phyloP scores from a whole-genome alignment of 192 early-diverging fungal genomes.

The Backusella macrospora region DNA sequence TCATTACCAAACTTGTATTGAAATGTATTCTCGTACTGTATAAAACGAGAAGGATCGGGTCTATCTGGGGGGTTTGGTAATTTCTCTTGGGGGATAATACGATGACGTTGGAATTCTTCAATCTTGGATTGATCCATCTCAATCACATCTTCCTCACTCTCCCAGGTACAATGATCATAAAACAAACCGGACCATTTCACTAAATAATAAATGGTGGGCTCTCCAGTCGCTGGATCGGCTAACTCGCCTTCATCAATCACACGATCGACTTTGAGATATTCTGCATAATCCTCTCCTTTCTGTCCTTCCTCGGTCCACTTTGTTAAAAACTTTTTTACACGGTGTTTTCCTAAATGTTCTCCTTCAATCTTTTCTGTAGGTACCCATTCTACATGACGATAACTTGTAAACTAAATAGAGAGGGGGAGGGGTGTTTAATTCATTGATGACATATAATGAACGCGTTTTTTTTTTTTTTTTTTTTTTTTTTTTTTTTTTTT shows the following conservation, averaged over 20 bases:
- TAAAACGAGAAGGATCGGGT: slow-evolving; percentile 50
- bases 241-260: slow-evolving; percentile 84
- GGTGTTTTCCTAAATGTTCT: slow-evolving; percentile 65
- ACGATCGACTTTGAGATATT: slow-evolving; percentile 74
- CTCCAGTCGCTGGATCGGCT: slow-evolving; percentile 49
- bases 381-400: slow-evolving; percentile 75
- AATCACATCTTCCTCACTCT: slow-evolving; percentile 50
- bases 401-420: slow-evolving; percentile 57
- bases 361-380: slow-evolving; percentile 48
- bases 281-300: slow-evolving; percentile 63
- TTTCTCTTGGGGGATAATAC: slow-evolving; percentile 58
- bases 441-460: neutral
- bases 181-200: slow-evolving; percentile 77
- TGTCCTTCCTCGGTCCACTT: slow-evolving; percentile 60
- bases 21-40: slow-evolving; percentile 52
- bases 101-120: slow-evolving; percentile 67
- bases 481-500: neutral
- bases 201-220: slow-evolving; percentile 65
- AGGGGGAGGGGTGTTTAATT: neutral
- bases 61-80: slow-evolving; percentile 39
- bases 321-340: slow-evolving; percentile 75
- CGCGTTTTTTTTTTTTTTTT: neutral
- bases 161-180: slow-evolving; percentile 81
- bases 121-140: slow-evolving; percentile 69
- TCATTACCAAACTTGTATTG: slow-evolving; percentile 72